phyloP scores from a whole-genome alignment of 169 alveolate genomes.

The Blepharisma undulans region DNA sequence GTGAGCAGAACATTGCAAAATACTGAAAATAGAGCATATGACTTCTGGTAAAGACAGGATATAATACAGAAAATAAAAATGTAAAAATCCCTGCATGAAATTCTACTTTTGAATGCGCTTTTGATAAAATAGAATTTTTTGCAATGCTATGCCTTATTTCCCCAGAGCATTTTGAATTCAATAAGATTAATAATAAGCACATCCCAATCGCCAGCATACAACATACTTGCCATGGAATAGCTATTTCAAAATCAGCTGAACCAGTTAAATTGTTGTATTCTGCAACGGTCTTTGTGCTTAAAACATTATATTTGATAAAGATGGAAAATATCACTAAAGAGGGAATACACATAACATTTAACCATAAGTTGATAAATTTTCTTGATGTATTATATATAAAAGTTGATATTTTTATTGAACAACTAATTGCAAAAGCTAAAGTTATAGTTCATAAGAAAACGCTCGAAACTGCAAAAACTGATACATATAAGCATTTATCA shows the following conservation, averaged over 20 bases:
- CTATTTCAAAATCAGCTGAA: background rate
- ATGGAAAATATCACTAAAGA: background rate
- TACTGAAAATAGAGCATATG: background rate
- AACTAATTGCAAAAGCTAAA: background rate
- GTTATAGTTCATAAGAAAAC: background rate
- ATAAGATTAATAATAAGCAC: background rate
- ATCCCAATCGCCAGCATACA: background rate
- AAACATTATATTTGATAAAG: too few relatives aligned
- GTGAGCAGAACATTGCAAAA: background rate
- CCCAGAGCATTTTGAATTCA: background rate
- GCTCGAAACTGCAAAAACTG: background rate
- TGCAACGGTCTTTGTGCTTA: background rate
- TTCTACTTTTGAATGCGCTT: background rate
- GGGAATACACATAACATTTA: background rate
- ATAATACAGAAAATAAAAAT: background rate
- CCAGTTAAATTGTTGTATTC: background rate
- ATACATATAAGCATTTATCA: background rate
- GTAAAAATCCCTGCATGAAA: background rate
- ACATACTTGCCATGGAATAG: background rate
- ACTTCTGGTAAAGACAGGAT: background rate
- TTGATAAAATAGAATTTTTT: background rate
- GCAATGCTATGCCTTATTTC: background rate
- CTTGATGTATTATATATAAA: too few relatives aligned
- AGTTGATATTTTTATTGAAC: background rate
- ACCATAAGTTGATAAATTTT: background rate